phyloP scores from a whole-genome alignment of 108 stramenopile genomes.

The Stephanodiscus minutulus region DNA sequence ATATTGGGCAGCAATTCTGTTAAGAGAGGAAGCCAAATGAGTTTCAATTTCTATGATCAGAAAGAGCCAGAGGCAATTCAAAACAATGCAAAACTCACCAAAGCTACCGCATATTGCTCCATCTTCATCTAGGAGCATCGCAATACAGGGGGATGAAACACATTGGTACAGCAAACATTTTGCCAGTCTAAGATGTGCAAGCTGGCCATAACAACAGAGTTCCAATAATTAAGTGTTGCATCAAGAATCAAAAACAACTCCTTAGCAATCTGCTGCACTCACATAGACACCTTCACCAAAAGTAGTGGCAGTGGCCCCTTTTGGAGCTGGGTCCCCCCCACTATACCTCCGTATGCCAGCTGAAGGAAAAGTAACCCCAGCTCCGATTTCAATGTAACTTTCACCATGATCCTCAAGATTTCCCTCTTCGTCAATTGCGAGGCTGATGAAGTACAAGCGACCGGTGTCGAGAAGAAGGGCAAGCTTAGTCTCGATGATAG shows the following conservation, averaged over 20 bases:
- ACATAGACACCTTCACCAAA: slow-evolving; percentile 66
- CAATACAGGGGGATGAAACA: slow-evolving; percentile 61
- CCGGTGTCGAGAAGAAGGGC: slow-evolving; percentile 67
- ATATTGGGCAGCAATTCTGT: slow-evolving; percentile 61
- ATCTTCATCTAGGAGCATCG: slow-evolving; percentile 56
- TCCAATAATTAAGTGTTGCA: no score
- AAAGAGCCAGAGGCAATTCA: background rate
- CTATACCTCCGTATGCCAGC: slow-evolving; percentile 51
- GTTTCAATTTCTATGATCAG: no score
- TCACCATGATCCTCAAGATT: slow-evolving; percentile 53
- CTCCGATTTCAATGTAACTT: slow-evolving; percentile 50
- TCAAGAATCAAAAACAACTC: background rate
- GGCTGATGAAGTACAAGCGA: slow-evolving; percentile 56
- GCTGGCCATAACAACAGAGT: background rate
- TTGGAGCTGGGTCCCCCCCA: slow-evolving; percentile 39
- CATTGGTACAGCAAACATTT: slow-evolving; percentile 74
- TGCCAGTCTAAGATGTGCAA: slow-evolving; percentile 58
- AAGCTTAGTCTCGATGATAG: slow-evolving; percentile 37
- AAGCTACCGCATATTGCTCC: slow-evolving; percentile 64
- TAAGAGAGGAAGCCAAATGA: background rate
- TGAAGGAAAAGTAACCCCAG: slow-evolving; percentile 56
- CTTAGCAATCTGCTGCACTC: background rate
- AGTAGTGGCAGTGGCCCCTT: slow-evolving; percentile 49
- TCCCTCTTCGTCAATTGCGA: slow-evolving; percentile 51
- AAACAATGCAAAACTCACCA: slow-evolving; percentile 29